Conservation (phyloP, 345 rosid genomes). For the Citrus maxima region DNA sequence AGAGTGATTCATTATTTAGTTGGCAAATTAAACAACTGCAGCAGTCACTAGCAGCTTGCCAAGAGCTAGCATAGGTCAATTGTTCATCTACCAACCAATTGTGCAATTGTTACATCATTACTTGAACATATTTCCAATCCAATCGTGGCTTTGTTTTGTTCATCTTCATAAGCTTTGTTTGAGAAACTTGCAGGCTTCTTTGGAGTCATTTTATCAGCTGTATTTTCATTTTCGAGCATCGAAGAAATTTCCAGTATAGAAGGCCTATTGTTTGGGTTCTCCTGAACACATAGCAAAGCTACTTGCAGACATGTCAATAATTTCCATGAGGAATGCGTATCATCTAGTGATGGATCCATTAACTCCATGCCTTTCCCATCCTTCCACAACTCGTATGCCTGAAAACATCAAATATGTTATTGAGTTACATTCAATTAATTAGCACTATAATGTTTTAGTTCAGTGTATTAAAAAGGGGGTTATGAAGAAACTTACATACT, state of each 20-base stretch:
- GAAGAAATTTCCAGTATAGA: conserved; percentile 19
- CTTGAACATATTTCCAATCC: neutral
- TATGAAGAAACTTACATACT: no score
- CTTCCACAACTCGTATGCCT: conserved; percentile 9
- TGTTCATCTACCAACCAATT: neutral
- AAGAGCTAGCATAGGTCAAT: neutral
- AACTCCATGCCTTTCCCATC: neutral
- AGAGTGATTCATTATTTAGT: no score
- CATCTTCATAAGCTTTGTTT: neutral
- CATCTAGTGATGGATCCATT: conserved; percentile 6
- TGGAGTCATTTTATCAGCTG: neutral
- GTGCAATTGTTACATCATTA: neutral
- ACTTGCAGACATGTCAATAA: neutral
- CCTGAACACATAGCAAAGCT: neutral
- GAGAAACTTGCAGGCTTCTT: conserved; percentile 22
- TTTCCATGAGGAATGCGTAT: neutral
- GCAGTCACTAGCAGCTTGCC: neutral
- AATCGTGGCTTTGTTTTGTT: neutral
- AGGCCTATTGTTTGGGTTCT: neutral
- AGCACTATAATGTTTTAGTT: no score
- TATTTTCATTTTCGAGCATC: conserved; percentile 10
- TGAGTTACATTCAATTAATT: no score
- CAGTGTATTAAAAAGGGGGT: no score
- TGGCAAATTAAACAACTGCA: neutral
- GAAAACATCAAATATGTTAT: neutral